Conservation (phyloP, 2,329 filamentous ascomycete genomes). For the Penicillium hesseltinei region DNA sequence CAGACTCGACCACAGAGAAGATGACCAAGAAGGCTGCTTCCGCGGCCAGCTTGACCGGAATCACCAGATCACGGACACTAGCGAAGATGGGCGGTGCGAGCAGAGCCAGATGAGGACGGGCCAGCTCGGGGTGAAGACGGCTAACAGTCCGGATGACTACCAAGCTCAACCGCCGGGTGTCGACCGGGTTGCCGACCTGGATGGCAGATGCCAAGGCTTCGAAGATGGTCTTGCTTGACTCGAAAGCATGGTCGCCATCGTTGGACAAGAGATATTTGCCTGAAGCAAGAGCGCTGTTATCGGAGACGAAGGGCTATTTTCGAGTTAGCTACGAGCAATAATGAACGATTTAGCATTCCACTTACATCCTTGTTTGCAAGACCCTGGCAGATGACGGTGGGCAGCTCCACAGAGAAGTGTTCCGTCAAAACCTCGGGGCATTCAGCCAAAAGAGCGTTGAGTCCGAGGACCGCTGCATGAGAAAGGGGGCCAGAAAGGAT, state of each 20-base stretch:
- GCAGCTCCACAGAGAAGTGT: conserved; percentile 69
- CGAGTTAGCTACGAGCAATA: conserved; percentile 17
- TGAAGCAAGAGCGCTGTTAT: conserved; percentile 84
- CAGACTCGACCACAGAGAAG: conserved; percentile 86
- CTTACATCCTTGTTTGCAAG: conserved; percentile 73
- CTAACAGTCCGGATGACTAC: conserved; percentile 85
- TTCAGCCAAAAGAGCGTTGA: conserved; percentile 86
- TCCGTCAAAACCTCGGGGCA: conserved; percentile 68
- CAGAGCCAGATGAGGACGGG: conserved; percentile 74
- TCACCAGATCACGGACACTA: conserved; percentile 84
- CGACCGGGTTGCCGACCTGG: conserved; percentile 71
- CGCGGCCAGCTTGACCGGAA: conserved; percentile 91
- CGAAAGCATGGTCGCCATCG: conserved; percentile 60
- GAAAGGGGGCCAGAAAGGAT: conserved; percentile 75
- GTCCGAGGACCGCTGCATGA: conserved; percentile 74
- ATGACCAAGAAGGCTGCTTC: conserved; percentile 91
- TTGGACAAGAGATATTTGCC: conserved; percentile 82
- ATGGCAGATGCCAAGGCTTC: conserved; percentile 73
- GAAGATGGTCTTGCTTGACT: conserved; percentile 75
- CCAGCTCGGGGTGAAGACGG: conserved; percentile 73
- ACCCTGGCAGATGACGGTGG: conserved; percentile 74
- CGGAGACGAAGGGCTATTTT: conserved; percentile 71
- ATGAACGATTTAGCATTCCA: conserved; percentile 18
- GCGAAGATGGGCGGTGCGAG: conserved; percentile 85
- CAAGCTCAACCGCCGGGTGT: conserved; percentile 80